Conservation (phyloP, 2,329 filamentous ascomycete species). For the Parastagonospora avenae region DNA sequence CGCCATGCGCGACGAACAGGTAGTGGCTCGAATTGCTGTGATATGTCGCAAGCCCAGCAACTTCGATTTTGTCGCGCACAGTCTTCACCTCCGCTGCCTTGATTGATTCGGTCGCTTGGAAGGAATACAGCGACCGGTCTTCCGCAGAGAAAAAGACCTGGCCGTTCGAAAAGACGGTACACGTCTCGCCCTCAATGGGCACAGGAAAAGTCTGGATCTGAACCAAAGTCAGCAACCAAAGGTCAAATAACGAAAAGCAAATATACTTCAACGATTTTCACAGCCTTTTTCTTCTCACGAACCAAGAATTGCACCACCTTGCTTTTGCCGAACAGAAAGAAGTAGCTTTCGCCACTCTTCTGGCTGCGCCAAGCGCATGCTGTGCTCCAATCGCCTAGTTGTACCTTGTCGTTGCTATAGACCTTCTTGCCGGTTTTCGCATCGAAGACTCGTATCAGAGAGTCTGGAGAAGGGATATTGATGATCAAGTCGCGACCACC, state of each 20-base stretch:
- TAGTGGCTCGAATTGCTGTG: conserved; percentile 20
- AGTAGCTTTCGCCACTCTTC: conserved; percentile 30
- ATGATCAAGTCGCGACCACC: conserved; percentile 30
- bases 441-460: conserved; percentile 32
- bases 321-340: conserved; percentile 40
- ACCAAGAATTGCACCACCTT: conserved; percentile 35
- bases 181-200: conserved; percentile 34
- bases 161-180: conserved; percentile 24
- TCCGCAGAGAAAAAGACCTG: conserved; percentile 35
- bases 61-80: conserved; percentile 19
- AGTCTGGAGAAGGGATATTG: conserved; percentile 37
- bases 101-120: conserved; percentile 31
- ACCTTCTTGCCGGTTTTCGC: conserved; percentile 18
- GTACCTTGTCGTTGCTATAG: conserved; percentile 25
- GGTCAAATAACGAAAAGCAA: neutral
- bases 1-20: conserved; percentile 31
- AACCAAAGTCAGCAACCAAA: conserved; percentile 7
- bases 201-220: conserved; percentile 37
- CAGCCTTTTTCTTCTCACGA: conserved; percentile 7
- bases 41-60: conserved; percentile 30
- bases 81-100: conserved; percentile 22
- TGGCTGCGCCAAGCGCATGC: conserved; percentile 35
- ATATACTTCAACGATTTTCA: conserved; percentile 33
- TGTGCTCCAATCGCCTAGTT: conserved; percentile 38
- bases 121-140: conserved; percentile 34